Percentiles rank a stretch among this genome's conserved stretches.
Conservation (phyloP, 805 yeast species). For the Cephaloascus fragrans region DNA sequence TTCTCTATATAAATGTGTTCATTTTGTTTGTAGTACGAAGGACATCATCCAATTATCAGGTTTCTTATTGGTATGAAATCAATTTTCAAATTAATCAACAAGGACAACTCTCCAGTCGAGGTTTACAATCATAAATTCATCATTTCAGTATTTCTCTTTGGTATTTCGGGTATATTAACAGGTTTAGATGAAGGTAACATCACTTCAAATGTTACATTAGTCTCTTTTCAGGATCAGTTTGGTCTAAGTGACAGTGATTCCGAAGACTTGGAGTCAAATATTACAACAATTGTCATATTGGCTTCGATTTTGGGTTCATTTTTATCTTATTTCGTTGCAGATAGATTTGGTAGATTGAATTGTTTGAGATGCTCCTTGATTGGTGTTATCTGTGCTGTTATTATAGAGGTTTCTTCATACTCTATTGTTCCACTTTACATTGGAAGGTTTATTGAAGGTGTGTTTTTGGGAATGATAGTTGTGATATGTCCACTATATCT, state of each 20-base stretch:
- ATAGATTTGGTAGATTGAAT: constrained; percentile 40
- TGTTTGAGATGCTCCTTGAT: constrained; percentile 33
- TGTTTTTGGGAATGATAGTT: constrained; percentile 14
- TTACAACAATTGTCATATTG: constrained; percentile 48
- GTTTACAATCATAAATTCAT: constrained; percentile 37
- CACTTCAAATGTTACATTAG: constrained; percentile 34
- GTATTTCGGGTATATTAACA: constrained; percentile 45
- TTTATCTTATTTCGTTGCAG: constrained; percentile 36
- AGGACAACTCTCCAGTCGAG: constrained; percentile 29
- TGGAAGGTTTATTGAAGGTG: constrained; percentile 13
- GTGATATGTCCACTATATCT: constrained; percentile 15
- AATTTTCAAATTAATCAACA: too few relatives aligned
- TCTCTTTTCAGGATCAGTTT: constrained; percentile 29
- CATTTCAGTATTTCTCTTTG: constrained; percentile 38
- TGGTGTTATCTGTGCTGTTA: constrained; percentile 33
- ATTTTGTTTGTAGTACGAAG: too few relatives aligned
- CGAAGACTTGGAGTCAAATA: constrained; percentile 41
- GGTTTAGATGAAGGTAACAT: constrained; percentile 50
- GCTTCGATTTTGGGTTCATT: constrained; percentile 47
- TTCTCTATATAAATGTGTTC: too few relatives aligned
- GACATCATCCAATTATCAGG: too few relatives aligned
- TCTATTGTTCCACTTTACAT: constrained; percentile 21
- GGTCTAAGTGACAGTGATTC: constrained; percentile 31
- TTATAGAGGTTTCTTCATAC: constrained; percentile 37
- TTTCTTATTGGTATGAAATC: too few relatives aligned